These are phyloP conservation scores for Bathelium albidoporum DNA, from an alignment of 495 filamentous ascomycete genomes.

Conservation along the genomic window DNA sequence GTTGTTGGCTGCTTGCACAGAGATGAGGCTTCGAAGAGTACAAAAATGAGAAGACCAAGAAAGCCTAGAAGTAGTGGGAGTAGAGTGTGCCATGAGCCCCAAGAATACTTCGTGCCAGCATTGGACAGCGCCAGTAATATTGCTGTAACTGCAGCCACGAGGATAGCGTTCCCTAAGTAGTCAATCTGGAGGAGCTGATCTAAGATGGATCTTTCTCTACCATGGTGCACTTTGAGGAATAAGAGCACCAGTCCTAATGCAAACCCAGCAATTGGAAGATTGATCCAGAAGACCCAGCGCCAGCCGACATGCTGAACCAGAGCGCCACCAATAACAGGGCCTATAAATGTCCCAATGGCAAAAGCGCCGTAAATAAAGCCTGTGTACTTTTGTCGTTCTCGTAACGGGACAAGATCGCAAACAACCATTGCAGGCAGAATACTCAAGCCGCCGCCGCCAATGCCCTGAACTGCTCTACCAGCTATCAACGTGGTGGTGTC, in stretches of 20 bases:
- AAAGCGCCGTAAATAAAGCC: neutral
- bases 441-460: slow-evolving; percentile 15
- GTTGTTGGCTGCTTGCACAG: neutral
- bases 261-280: neutral
- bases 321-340: neutral
- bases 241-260: neutral
- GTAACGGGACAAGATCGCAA: neutral
- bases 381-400: neutral
- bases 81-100: neutral
- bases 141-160: neutral
- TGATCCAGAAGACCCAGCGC: neutral
- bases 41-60: neutral
- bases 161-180: neutral
- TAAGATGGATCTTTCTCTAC: neutral
- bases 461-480: slow-evolving; percentile 18
- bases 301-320: neutral
- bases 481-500: slow-evolving; percentile 15
- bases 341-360: neutral
- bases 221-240: neutral
- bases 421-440: neutral
- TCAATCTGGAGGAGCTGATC: neutral
- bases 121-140: neutral
- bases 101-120: neutral
- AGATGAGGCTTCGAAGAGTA: neutral
- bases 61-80: neutral